Evolutionary conservation across 305 asterid genomes (phyloP).

Genomic region (Solanum hybrid): DNA sequence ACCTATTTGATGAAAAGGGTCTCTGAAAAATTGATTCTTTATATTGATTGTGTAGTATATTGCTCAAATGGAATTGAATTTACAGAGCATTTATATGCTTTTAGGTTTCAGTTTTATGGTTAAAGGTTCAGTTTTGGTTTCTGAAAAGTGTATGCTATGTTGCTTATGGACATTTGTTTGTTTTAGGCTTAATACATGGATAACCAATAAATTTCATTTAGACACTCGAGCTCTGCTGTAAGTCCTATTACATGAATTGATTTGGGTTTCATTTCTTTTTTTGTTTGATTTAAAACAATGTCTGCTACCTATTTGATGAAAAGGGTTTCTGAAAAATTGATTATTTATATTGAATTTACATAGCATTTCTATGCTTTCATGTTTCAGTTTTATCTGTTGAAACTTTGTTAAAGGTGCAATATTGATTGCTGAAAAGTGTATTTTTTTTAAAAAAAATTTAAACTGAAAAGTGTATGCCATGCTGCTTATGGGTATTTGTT

Average conservation of each 20-base stretch:
- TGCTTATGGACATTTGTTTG: background rate
- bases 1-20: background rate
- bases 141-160: background rate
- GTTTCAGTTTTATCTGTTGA: background rate
- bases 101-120: background rate
- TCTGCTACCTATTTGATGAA: background rate
- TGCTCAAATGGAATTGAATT: background rate
- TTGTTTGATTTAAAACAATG: background rate
- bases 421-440: background rate
- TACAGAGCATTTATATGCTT: background rate
- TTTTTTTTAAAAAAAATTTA: no score
- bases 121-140: background rate
- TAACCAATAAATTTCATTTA: background rate
- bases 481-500: background rate
- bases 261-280: background rate
- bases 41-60: background rate
- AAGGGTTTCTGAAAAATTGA: background rate
- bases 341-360: background rate
- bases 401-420: background rate
- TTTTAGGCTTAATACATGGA: background rate
- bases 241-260: background rate
- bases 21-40: background rate
- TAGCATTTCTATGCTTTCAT: background rate
- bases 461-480: background rate
- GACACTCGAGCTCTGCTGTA: constrained; percentile 7